Evolutionary conservation across 2,329 filamentous ascomycete species (phyloP), one percentile per base, ranked within the genome.

Genomic region (Trichoderma atroviride): DNA sequence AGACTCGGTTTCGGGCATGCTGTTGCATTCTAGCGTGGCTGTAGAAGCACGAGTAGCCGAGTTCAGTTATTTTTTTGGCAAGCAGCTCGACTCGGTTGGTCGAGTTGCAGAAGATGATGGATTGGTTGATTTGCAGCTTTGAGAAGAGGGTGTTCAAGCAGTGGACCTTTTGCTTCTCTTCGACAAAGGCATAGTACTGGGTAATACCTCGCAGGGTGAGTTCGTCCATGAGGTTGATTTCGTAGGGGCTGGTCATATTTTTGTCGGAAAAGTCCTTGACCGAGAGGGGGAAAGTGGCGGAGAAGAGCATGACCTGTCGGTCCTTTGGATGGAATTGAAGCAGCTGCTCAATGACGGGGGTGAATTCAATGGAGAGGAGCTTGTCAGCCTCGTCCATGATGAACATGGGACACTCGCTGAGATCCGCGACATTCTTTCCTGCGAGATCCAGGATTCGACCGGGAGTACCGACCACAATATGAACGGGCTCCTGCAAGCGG

Each of bases 311-410:
- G 77, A 99, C 94, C 82, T 99, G 96, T 70, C 96, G 92, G 78
- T 99, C 95, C 81, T 96, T 97, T 72, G 96, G 95, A 80, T 97
- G 95, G 82, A 97, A 97, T 73, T 92, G 91, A 61, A 99, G 86
- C 27, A 99, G 87, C 80, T 99, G 94, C 81, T 99, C 96, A 74
- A 99, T 97, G 72, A 97, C 94, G 31, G 95, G 94, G 7, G 96
- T 99, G 79, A 99, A 99, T 79, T 99, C 96, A 70, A 93, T 89
- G 7, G 96, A 99, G 62, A 99, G 88, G 71, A 99, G 89, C 85
- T 99, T 99, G 82, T 99, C 96, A 68, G 96, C 96, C 81, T 99
- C 96, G 78, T 99, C 96, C 96, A 99, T 99, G 83, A 99, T 93
- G 79, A 99, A 99, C 78, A 96, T 98, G 76, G 94, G 91, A 79